Percentiles rank a stretch among this genome's conserved stretches.
Conservation (phyloP, 306 rosid species). For the Casuarina equisetifolia region DNA sequence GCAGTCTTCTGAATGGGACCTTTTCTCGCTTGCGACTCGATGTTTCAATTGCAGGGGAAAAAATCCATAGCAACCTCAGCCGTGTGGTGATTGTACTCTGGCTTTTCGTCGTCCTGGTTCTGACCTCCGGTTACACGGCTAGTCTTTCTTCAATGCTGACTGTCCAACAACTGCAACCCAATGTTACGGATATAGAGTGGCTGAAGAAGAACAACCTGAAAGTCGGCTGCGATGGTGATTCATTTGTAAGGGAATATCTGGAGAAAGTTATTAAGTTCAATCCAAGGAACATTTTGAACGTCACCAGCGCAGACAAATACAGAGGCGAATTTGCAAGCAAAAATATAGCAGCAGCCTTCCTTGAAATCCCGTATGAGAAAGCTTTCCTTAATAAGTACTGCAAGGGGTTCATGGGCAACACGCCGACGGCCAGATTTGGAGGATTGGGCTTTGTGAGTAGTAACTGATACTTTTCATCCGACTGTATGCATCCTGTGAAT, state of each 20-base stretch:
- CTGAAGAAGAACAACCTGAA: slow-evolving; percentile 35
- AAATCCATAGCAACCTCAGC: slow-evolving; percentile 42
- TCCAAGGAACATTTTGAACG: background rate
- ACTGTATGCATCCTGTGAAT: too few relatives aligned
- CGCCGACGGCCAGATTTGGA: slow-evolving; percentile 31
- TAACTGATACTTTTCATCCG: background rate
- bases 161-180: slow-evolving; percentile 36
- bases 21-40: too few relatives aligned
- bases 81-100: slow-evolving; percentile 52
- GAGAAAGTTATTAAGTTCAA: background rate
- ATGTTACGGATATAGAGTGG: slow-evolving; percentile 37
- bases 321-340: background rate
- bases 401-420: slow-evolving; percentile 16
- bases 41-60: slow-evolving; percentile 43
- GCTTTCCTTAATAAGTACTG: slow-evolving; percentile 28
- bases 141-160: slow-evolving; percentile 74
- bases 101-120: slow-evolving; percentile 56
- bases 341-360: slow-evolving; percentile 29
- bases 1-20: too few relatives aligned
- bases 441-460: slow-evolving; percentile 46
- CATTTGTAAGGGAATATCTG: slow-evolving; percentile 13
- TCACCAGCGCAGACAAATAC: background rate
- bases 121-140: slow-evolving; percentile 70
- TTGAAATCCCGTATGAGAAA: slow-evolving; percentile 35
- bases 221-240: slow-evolving; percentile 52